A percentile compares a stretch with the other conserved stretches of the same genome.
Conservation (phyloP, 129 eudicot genomes). For the Escallonia herrerae region DNA sequence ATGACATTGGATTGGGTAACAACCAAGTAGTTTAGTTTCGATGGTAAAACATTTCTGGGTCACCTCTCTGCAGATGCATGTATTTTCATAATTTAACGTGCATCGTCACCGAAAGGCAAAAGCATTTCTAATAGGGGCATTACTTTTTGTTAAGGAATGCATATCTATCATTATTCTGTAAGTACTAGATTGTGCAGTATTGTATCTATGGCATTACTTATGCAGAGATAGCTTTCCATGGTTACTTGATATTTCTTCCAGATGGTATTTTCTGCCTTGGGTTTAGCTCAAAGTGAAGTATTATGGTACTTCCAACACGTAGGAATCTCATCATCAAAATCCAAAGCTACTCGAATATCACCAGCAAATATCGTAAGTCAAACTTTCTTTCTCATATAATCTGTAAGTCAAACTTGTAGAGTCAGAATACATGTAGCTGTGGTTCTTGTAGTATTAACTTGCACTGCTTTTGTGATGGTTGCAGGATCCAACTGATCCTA, state of each 20-base stretch:
- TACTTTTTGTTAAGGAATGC: too few species aligned
- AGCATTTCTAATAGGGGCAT: too few species aligned
- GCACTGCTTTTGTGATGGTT: slow-evolving; percentile 14
- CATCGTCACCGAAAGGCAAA: too few species aligned
- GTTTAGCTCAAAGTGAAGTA: slow-evolving; percentile 95
- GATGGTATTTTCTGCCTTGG: slow-evolving; percentile 99
- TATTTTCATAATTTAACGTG: too few species aligned
- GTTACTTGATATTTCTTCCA: slow-evolving; percentile 24
- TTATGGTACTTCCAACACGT: slow-evolving; percentile 97
- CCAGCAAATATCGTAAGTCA: slow-evolving; percentile 78
- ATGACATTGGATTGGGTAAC: too few species aligned
- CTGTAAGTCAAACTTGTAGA: background rate
- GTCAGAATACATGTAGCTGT: background rate
- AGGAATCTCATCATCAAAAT: slow-evolving; percentile 80
- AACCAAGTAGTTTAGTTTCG: too few species aligned
- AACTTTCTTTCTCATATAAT: slow-evolving; percentile 4
- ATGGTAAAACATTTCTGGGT: too few species aligned
- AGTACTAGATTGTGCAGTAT: too few species aligned
- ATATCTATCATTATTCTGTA: too few species aligned
- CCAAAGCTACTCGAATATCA: slow-evolving; percentile 61
- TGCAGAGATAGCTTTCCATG: background rate
- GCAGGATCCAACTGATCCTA: slow-evolving; percentile 98
- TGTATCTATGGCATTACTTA: too few species aligned
- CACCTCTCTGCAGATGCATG: too few species aligned
- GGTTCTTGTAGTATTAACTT: slow-evolving; percentile 11